A percentile compares a stretch with the other conserved stretches of the same genome.
Evolutionary conservation across 75 land plant species (phyloP).

Genomic region (Picea glauca): DNA sequence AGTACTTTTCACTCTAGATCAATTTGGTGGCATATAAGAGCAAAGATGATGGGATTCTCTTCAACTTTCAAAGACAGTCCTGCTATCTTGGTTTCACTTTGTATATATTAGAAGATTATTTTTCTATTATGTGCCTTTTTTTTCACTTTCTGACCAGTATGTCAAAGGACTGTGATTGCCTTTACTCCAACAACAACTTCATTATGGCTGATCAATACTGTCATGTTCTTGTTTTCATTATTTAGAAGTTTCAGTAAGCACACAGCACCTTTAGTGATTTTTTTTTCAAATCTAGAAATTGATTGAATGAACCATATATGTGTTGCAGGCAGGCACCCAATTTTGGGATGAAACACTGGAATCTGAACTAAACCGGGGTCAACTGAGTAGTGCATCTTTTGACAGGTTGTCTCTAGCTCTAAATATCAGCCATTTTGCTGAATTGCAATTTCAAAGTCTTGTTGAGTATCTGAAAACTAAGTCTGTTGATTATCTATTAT

Average conservation of each 20-base stretch:
- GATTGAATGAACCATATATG: background rate
- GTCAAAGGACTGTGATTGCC: no score
- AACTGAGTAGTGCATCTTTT: no score
- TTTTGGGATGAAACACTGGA: no score
- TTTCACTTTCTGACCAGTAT: background rate
- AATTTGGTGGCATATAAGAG: background rate
- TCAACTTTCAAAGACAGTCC: background rate
- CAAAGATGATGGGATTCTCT: background rate
- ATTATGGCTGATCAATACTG: background rate
- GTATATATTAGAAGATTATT: background rate
- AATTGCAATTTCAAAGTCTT: background rate
- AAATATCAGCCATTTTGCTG: background rate
- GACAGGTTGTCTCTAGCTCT: constrained; percentile 51
- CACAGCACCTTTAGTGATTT: no score
- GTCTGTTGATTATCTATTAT: background rate
- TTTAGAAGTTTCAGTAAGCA: background rate
- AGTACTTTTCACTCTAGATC: background rate
- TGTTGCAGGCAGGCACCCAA: constrained; percentile 86
- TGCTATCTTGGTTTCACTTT: background rate
- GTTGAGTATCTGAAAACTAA: no score
- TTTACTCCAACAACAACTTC: background rate
- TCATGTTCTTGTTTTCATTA: background rate
- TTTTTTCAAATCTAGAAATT: no score
- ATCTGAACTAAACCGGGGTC: no score
- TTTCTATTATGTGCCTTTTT: background rate